Conservation (phyloP, 768 basidiomycete species). For the Galerina sulciceps region DNA sequence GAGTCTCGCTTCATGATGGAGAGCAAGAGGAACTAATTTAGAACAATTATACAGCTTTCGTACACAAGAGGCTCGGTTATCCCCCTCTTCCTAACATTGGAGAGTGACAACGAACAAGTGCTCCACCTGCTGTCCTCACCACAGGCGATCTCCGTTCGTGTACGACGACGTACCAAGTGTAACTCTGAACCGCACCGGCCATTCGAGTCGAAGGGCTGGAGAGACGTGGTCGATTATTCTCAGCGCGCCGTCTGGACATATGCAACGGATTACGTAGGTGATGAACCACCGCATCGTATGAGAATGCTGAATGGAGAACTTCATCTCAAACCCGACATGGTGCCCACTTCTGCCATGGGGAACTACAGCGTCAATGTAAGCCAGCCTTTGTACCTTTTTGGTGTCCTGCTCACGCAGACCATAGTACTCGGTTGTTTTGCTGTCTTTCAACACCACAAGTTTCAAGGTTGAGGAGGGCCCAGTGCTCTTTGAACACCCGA, state of each 20-base stretch:
- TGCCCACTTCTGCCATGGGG: conserved; percentile 39
- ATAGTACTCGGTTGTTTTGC: conserved; percentile 40
- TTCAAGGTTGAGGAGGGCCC: conserved; percentile 28
- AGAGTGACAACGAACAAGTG: conserved; percentile 33
- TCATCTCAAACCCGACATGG: conserved; percentile 35
- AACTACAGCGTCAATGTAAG: conserved; percentile 41
- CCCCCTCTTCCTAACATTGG: conserved; percentile 36
- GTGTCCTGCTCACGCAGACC: not conserved
- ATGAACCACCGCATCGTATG: conserved; percentile 25
- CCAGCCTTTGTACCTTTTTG: not conserved
- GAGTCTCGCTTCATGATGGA: conserved; percentile 6
- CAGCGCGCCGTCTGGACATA: conserved; percentile 19
- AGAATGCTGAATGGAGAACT: conserved; percentile 38
- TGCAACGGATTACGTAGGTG: not conserved
- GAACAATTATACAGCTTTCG: conserved; percentile 31
- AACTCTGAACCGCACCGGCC: not conserved
- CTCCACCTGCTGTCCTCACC: conserved; percentile 38
- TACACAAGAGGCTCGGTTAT: conserved; percentile 46
- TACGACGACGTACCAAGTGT: conserved; percentile 12
- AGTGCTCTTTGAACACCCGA: conserved; percentile 29
- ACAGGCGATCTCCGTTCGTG: conserved; percentile 34
- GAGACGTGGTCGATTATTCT: conserved; percentile 14
- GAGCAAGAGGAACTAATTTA: not conserved
- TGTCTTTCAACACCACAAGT: conserved; percentile 36
- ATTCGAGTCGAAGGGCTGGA: conserved; percentile 6